These are phyloP conservation scores for Polytrichum commune DNA, from an alignment of 225 moss, liverwort and hornwort genomes.

Conservation along the genomic window DNA sequence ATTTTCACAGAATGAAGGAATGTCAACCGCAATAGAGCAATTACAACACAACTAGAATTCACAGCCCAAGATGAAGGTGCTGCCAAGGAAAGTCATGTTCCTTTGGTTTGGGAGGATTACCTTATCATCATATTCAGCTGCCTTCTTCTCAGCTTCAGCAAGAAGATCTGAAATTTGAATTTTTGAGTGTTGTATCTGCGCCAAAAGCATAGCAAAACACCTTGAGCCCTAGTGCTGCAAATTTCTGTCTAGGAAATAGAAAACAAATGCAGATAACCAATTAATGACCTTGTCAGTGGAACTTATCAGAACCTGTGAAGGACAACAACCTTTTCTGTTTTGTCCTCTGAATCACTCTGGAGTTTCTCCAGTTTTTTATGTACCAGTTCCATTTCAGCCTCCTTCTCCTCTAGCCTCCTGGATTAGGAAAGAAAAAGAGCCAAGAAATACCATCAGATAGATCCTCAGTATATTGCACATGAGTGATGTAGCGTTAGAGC, in stretches of 20 bases:
- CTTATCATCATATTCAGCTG: slow-evolving; percentile 69
- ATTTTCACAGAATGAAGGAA: too few species aligned
- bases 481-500: too few species aligned
- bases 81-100: neutral
- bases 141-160: slow-evolving; percentile 66
- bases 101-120: slow-evolving; percentile 25
- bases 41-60: too few species aligned
- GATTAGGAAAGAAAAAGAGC: too few species aligned
- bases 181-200: slow-evolving; percentile 69
- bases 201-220: slow-evolving; percentile 5
- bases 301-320: neutral
- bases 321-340: slow-evolving; percentile 37
- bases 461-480: too few species aligned
- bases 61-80: neutral
- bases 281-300: too few species aligned
- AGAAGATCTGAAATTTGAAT: slow-evolving; percentile 61
- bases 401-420: slow-evolving; percentile 51
- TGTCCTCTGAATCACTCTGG: slow-evolving; percentile 37
- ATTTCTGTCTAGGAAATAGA: too few species aligned
- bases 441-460: too few species aligned
- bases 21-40: too few species aligned
- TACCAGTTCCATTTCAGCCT: slow-evolving; percentile 34
- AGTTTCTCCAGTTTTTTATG: slow-evolving; percentile 32
- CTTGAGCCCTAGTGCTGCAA: too few species aligned
- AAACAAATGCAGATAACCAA: too few species aligned